Conservation (phyloP, 2,329 filamentous ascomycete species). For the Capronia americana region DNA sequence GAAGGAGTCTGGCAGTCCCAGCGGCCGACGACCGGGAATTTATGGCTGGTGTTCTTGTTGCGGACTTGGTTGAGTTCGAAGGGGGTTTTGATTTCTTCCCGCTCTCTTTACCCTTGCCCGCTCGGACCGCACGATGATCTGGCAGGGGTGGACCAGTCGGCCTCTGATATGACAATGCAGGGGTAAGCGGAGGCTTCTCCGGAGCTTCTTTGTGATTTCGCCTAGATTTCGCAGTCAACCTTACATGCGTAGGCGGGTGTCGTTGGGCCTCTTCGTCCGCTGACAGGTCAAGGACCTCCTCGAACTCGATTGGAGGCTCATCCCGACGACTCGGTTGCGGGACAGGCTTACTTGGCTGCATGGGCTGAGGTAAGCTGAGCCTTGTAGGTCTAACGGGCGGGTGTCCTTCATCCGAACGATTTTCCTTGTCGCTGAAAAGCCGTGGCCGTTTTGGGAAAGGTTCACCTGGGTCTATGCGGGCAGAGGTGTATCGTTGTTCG, state of each 20-base stretch:
- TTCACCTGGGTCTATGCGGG: slow-evolving; percentile 33
- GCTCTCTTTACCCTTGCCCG: neutral
- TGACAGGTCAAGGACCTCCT: slow-evolving; percentile 33
- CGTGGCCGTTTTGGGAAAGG: slow-evolving; percentile 47
- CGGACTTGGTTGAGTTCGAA: neutral
- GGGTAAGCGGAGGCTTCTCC: slow-evolving; percentile 3
- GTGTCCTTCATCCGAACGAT: slow-evolving; percentile 6
- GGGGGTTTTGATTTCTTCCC: neutral
- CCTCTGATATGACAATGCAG: neutral
- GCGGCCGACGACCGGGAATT: slow-evolving; percentile 1
- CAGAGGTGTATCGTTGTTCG: slow-evolving; percentile 58
- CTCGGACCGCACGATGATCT: neutral
- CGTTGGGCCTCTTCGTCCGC: slow-evolving; percentile 31
- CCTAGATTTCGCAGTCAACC: neutral
- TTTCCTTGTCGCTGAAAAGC: slow-evolving; percentile 36
- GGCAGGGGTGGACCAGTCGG: neutral
- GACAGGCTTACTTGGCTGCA: slow-evolving; percentile 15
- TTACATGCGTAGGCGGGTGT: neutral
- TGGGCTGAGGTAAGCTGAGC: slow-evolving; percentile 26
- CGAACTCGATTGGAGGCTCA: slow-evolving; percentile 14
- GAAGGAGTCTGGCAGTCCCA: slow-evolving; percentile 25
- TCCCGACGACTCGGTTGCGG: neutral
- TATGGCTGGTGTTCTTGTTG: neutral
- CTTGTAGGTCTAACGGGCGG: slow-evolving; percentile 1
- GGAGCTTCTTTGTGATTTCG: slow-evolving; percentile 3